These are phyloP conservation scores for Avena insularis DNA, from an alignment of 176 grass and related monocot species.

Conservation along the genomic window DNA sequence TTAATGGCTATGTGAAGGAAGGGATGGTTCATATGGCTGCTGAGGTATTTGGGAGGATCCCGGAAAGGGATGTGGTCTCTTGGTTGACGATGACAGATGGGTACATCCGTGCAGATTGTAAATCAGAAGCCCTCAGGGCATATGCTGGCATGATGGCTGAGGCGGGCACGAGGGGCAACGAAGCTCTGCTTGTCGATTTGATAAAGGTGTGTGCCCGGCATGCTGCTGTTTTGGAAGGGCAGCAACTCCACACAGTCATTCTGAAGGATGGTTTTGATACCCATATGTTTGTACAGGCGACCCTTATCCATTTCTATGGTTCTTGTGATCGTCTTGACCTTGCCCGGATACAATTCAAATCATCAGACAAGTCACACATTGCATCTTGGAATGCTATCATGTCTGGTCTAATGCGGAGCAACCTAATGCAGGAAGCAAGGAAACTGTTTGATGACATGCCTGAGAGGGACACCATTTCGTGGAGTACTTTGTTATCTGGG, in stretches of 20 bases:
- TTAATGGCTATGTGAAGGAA: slow-evolving; percentile 70
- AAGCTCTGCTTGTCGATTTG: slow-evolving; percentile 60
- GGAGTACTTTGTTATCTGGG: slow-evolving; percentile 69
- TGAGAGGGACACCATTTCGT: slow-evolving; percentile 63
- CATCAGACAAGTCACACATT: slow-evolving; percentile 56
- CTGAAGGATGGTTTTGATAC: slow-evolving; percentile 64
- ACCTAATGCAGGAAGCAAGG: slow-evolving; percentile 46
- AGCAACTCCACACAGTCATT: slow-evolving; percentile 61
- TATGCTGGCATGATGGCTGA: slow-evolving; percentile 53
- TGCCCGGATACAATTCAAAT: slow-evolving; percentile 53
- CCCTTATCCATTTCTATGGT: slow-evolving; percentile 68
- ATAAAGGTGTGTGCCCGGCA: slow-evolving; percentile 50
- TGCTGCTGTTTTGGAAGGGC: slow-evolving; percentile 51
- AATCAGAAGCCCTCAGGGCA: slow-evolving; percentile 40
- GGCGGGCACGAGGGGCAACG: not conserved
- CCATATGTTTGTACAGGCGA: slow-evolving; percentile 63
- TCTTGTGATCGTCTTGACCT: slow-evolving; percentile 38
- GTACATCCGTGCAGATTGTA: slow-evolving; percentile 40
- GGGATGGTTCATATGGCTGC: slow-evolving; percentile 49
- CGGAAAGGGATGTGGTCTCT: slow-evolving; percentile 57
- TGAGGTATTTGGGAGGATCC: slow-evolving; percentile 52
- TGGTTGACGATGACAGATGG: slow-evolving; percentile 67
- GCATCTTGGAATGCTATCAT: slow-evolving; percentile 66
- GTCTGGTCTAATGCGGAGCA: slow-evolving; percentile 43
- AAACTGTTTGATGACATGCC: slow-evolving; percentile 63